Conservation (phyloP, 768 basidiomycete species). For the Lentinula guzmanii region DNA sequence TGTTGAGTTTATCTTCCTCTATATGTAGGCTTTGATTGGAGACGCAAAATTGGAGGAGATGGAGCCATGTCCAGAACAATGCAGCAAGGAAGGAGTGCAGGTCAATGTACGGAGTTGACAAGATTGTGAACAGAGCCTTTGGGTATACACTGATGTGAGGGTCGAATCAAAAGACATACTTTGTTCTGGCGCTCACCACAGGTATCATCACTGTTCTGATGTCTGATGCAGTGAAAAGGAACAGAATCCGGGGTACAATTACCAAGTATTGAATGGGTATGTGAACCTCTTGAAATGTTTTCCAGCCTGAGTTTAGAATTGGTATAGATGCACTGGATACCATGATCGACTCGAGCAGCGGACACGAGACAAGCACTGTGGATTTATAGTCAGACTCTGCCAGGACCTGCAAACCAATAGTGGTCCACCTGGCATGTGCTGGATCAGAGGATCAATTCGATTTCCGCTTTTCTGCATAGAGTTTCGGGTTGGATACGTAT, state of each 20-base stretch:
- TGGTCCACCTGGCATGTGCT: neutral
- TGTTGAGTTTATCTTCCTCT: slow-evolving; percentile 22
- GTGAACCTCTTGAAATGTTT: neutral
- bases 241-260: neutral
- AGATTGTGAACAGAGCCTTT: neutral
- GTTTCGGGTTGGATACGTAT: too few relatives aligned
- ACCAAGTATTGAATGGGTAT: neutral
- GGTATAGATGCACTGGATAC: neutral
- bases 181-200: neutral
- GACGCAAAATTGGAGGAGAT: slow-evolving; percentile 21
- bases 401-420: too few relatives aligned
- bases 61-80: slow-evolving; percentile 23
- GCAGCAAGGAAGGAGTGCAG: neutral
- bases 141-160: too few relatives aligned
- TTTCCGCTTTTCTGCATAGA: too few relatives aligned
- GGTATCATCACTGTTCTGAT: neutral
- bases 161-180: too few relatives aligned
- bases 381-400: neutral
- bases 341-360: neutral
- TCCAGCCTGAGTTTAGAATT: neutral
- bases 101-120: neutral
- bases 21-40: slow-evolving; percentile 22
- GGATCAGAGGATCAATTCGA: neutral
- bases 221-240: neutral
- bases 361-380: neutral